Conservation (phyloP, 2,329 filamentous ascomycete genomes). For the Juglanconis sp. region DNA sequence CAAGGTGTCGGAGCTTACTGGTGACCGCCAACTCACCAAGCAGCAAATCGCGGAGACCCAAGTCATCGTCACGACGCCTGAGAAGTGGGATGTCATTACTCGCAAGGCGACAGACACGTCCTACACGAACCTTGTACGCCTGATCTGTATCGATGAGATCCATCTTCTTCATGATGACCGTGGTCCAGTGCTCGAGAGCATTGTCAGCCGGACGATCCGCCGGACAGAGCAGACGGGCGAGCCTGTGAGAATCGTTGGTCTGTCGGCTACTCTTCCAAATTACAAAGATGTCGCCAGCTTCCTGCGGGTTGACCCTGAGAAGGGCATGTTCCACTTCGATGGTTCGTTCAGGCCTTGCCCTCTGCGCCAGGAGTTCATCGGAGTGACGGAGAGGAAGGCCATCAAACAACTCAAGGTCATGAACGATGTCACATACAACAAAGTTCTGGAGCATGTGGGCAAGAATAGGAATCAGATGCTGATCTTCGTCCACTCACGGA, state of each 20-base stretch:
- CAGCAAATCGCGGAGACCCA: slow-evolving; percentile 98
- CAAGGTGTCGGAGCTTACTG: slow-evolving; percentile 90
- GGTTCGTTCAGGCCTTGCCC: slow-evolving; percentile 91
- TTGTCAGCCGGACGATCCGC: slow-evolving; percentile 90
- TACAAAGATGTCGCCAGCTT: slow-evolving; percentile 96
- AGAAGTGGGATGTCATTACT: slow-evolving; percentile 99
- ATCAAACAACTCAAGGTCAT: slow-evolving; percentile 99
- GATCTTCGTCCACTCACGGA: slow-evolving; percentile 96
- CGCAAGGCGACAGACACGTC: slow-evolving; percentile 95
- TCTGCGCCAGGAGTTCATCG: slow-evolving; percentile 93
- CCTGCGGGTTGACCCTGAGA: slow-evolving; percentile 79
- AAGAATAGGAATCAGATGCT: slow-evolving; percentile 95
- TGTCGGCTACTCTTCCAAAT: slow-evolving; percentile 94
- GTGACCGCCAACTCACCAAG: slow-evolving; percentile 96
- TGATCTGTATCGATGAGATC: slow-evolving; percentile 97
- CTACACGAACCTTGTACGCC: slow-evolving; percentile 93
- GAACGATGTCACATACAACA: slow-evolving; percentile 98
- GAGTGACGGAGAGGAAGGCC: slow-evolving; percentile 94
- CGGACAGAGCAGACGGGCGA: slow-evolving; percentile 93
- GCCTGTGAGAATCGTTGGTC: slow-evolving; percentile 82
- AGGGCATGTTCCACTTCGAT: slow-evolving; percentile 94
- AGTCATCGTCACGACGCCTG: slow-evolving; percentile 95
- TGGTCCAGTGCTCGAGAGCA: slow-evolving; percentile 94
- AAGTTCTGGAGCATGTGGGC: slow-evolving; percentile 94
- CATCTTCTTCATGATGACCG: slow-evolving; percentile 96